Base-by-base conservation (phyloP, 805 yeast genomes). In the Saccharomycopsis fermentans region DNA sequence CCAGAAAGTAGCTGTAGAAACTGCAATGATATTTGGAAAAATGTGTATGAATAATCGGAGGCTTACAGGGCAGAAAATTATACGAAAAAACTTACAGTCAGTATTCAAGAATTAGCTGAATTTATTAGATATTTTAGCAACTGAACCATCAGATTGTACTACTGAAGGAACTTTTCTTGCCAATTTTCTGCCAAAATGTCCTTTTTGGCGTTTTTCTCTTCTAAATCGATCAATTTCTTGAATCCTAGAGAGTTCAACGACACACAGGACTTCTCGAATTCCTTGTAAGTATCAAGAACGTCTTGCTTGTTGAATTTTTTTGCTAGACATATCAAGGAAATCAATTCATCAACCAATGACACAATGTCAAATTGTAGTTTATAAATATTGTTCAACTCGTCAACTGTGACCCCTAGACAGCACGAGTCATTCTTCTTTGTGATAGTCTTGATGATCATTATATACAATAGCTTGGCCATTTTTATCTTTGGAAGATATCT, bases 381-480 rank as follows among this genome's bases (percentile, higher is more conserved):
- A 29, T 27, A 47, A 40, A 37, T 17, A 27, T 27, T n/a, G 29
- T 55, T 34, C 24, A 55, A 36, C 24, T 21, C 17, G 24, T 27
- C 14, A 14, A 11, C 51, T 16, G 34, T 35, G n/a, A 55, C 37
- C 3, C 36, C 51, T 12, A 29, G 17, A n/a, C 19, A 27, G 11
- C 34, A 24, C 5, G 55, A 5, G 8, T 17, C 52, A 17, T 40
- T 37, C 36, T 55, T 36, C 27, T 55, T 55, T 36, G 26, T 39
- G n/a, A 86, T 73, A 0, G 88, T 80, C 65, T 81, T 84, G 53
- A 74, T 73, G 54, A 84, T 73, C 2, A 89, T 80, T 1, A 79
- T 69, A n/a, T 85, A 67, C 19, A 87, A 68, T 1, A 86, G 68
- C 64, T 80, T 83, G 8, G 86, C 70, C 65, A 87, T 65, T 62